Conservation (phyloP, 2,329 filamentous ascomycete species). For the Pseudogymnoascus sp. region DNA sequence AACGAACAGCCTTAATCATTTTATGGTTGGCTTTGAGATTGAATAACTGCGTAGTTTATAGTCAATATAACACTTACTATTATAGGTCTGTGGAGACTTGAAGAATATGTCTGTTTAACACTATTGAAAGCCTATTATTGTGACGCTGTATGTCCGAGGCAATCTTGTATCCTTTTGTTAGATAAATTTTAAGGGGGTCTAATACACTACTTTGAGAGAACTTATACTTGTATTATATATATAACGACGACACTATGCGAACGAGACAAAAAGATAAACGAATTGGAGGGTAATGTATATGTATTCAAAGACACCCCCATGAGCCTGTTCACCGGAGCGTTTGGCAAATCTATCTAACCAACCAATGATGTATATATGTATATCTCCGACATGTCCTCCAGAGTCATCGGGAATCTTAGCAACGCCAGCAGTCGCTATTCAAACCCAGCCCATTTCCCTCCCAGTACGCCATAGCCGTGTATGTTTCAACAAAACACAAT, state of each 20-base stretch:
- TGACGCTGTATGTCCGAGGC: neutral
- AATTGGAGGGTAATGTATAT: neutral
- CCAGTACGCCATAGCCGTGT: neutral
- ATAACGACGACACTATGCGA: neutral
- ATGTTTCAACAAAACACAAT: neutral
- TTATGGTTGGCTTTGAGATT: neutral
- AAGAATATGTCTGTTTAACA: neutral
- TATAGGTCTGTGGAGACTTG: neutral
- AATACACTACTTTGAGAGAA: neutral
- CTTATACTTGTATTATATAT: neutral
- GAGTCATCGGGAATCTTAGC: constrained; percentile 5
- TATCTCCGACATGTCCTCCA: neutral
- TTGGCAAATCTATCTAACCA: neutral
- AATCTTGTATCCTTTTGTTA: neutral
- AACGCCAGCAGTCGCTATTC: neutral
- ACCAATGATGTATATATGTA: neutral
- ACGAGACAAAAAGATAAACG: neutral
- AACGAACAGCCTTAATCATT: neutral
- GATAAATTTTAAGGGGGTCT: neutral
- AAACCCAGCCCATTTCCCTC: neutral
- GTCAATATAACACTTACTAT: neutral
- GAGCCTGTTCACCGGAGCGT: neutral
- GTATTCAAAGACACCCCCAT: neutral
- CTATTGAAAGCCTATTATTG: neutral
- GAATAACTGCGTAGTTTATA: constrained; percentile 1